phyloP scores from a whole-genome alignment of 2,329 filamentous ascomycete species.

The Aureobasidium subglaciale region DNA sequence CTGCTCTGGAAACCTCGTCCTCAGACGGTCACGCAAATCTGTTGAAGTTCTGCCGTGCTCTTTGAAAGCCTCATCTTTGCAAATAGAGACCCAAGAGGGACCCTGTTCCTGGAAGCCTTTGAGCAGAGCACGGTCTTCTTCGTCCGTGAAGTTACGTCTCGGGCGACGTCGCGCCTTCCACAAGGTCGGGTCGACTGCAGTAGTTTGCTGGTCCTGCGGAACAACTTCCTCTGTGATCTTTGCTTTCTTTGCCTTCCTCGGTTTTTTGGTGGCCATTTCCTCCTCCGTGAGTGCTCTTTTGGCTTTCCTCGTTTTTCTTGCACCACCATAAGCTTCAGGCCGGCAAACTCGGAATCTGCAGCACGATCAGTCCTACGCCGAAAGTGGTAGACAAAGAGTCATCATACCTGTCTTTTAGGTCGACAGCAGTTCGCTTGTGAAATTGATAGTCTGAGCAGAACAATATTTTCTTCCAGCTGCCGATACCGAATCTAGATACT shows the following conservation, averaged over 20 bases:
- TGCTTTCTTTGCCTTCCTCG: neutral
- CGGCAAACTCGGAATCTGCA: constrained; percentile 46
- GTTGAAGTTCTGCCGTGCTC: constrained; percentile 48
- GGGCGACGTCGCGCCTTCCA: constrained; percentile 38
- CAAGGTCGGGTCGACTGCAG: neutral
- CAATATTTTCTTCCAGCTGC: constrained; percentile 58
- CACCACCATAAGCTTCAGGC: constrained; percentile 39
- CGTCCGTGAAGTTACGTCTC: constrained; percentile 48
- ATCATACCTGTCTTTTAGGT: constrained; percentile 52
- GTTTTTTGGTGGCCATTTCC: neutral
- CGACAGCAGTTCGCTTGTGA: constrained; percentile 51
- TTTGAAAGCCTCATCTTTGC: constrained; percentile 46
- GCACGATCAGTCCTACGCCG: constrained; percentile 23
- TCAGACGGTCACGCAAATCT: constrained; percentile 55
- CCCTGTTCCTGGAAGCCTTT: constrained; percentile 53
- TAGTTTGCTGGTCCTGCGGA: neutral
- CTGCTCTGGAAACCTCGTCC: constrained; percentile 51
- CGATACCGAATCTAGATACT: constrained; percentile 54
- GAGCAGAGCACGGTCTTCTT: constrained; percentile 52
- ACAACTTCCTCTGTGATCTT: neutral
- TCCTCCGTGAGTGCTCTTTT: neutral
- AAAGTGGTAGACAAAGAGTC: constrained; percentile 20
- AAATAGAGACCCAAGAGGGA: constrained; percentile 54
- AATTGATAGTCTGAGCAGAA: constrained; percentile 51
- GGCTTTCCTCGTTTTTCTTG: constrained; percentile 6